Conservation (phyloP, 345 rosid species). For the Citrus trifoliata region DNA sequence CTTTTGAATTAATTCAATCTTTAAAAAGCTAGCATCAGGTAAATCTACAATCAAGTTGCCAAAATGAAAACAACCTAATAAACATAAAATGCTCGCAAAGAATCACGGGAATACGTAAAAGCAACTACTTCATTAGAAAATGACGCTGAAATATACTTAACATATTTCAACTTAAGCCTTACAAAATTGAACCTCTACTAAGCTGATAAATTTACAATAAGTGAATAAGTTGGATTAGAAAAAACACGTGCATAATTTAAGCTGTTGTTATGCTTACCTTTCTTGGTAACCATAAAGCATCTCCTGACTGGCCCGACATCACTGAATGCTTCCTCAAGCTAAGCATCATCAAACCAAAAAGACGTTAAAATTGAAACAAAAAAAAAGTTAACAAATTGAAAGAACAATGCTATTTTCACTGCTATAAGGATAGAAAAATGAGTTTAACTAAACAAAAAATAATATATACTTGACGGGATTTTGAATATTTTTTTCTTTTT, state of each 20-base stretch:
- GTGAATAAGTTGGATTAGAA: neutral
- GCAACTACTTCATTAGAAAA: neutral
- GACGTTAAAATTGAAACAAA: neutral
- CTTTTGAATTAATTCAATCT: neutral
- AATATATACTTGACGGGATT: neutral
- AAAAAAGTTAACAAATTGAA: neutral
- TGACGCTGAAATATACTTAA: neutral
- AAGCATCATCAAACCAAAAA: neutral
- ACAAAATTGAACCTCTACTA: neutral
- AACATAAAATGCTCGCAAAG: neutral
- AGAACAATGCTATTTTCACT: too few relatives aligned
- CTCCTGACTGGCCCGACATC: constrained; percentile 94
- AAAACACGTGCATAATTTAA: neutral
- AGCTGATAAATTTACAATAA: neutral
- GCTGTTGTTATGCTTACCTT: constrained; percentile 35
- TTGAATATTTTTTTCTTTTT: neutral
- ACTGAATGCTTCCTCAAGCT: constrained; percentile 89
- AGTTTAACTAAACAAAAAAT: neutral
- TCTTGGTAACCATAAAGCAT: constrained; percentile 80
- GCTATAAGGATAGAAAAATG: neutral
- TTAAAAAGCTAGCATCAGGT: neutral
- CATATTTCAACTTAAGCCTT: neutral
- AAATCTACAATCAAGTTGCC: neutral
- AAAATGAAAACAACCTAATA: neutral
- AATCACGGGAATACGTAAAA: neutral